phyloP scores from a whole-genome alignment of 345 rosid species.

The Erucastrum elatum region DNA sequence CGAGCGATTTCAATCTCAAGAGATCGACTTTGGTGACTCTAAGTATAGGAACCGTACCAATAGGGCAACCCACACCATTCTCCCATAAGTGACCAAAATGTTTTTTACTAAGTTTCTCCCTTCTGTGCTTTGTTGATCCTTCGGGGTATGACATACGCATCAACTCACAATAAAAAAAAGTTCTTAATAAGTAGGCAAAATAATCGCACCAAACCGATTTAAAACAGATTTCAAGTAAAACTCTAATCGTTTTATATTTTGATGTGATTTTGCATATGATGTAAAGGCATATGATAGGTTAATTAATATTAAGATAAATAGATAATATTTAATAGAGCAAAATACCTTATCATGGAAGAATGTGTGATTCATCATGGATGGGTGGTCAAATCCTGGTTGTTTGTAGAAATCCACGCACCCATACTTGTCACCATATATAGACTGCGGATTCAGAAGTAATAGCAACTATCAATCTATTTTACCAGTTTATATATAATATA shows the following conservation, averaged over 20 bases:
- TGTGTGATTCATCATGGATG: constrained; percentile 11
- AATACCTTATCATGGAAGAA: background rate
- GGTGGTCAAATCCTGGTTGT: constrained; percentile 15
- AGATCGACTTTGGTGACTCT: background rate
- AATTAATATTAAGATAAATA: too few species aligned
- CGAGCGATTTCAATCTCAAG: background rate
- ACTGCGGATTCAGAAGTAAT: background rate
- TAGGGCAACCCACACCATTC: background rate
- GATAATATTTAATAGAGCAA: too few species aligned
- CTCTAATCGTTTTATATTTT: background rate
- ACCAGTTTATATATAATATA: background rate
- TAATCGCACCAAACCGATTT: background rate
- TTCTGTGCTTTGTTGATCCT: background rate
- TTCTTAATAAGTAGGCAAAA: background rate
- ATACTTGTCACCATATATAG: constrained; percentile 2
- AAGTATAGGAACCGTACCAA: constrained; percentile 6
- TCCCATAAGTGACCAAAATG: constrained; percentile 16
- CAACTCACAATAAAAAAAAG: background rate
- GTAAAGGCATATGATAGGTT: background rate
- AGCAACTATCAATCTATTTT: background rate
- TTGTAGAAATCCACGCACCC: constrained; percentile 24
- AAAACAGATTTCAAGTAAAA: background rate
- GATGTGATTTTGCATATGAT: background rate
- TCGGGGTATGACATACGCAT: background rate
- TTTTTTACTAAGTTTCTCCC: background rate